Evolutionary conservation across 139 green algal species (phyloP), one percentile per base, ranked within the genome.

Genomic region (Chlorella sp.): DNA sequence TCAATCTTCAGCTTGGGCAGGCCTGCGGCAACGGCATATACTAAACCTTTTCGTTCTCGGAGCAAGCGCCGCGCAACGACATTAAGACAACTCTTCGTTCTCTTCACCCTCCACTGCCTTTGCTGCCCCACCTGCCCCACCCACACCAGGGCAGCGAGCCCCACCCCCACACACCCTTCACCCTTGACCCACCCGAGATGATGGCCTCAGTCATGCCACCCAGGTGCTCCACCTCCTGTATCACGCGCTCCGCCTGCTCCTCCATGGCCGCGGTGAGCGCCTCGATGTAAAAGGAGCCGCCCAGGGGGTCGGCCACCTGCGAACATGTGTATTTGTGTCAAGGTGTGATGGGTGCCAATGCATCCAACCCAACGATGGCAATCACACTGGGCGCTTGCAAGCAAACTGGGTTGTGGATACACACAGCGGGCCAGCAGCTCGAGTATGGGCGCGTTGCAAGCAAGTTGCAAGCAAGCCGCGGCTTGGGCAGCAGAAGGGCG

Each of bases 201-300:
- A 95, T 92, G 3, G 92, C 92, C 62, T 88, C 73, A 0, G 92
- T 95, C 92, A 95, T 95, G 56, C 92, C 92, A 2, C 92, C 92
- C 44, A 91, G 60, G 30, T 67, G 73, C 76, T 95, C 93, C 65
- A 95, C 87, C 81, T 95, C 92, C 9, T 77, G 38, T 0, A 95
- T 86, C 14, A 95, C 60, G 34, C 43, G 38, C 76, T 85, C 72
- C 40, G 92, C 92, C 13, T 78, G 65, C 26, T 40, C 34, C 84
- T 94, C 92, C 54, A 95, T 87, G 34, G 90, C 38, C 8, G 85
- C 46, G 5, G 92, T 95, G 14, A 95, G 83, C 9, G 75, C 32
- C 84, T 95, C 92, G 76, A 95, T 88, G 76, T 93, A 95, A 83
- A 89, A 95, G 36, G 89, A 94, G 28, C 92, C 92, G 16, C 87